A percentile compares a stretch with the other conserved stretches of the same genome.
Evolutionary conservation across 148 eudicot species (phyloP).

Genomic region (Camellia lanceoleosa): DNA sequence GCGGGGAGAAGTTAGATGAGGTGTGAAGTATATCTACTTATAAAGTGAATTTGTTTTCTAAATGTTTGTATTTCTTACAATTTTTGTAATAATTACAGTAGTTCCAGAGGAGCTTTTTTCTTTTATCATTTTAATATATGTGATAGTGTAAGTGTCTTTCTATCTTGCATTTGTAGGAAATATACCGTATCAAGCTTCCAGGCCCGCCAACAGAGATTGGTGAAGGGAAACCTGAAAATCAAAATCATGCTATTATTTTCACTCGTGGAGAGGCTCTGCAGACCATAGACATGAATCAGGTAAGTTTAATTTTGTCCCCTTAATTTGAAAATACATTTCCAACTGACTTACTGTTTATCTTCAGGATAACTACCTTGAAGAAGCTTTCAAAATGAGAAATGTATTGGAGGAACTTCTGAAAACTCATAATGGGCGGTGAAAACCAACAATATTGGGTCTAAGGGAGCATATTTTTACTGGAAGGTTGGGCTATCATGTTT

Average conservation of each 20-base stretch:
- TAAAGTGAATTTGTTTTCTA: not conserved
- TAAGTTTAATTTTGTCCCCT: conserved; percentile 17
- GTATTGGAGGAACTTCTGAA: conserved; percentile 80
- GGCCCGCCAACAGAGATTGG: conserved; percentile 89
- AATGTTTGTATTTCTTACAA: not conserved
- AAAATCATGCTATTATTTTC: conserved; percentile 97
- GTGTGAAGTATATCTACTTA: conserved; percentile 28
- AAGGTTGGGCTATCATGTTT: conserved; percentile 49
- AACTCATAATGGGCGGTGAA: conserved; percentile 51
- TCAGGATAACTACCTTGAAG: conserved; percentile 96
- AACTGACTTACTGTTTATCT: conserved; percentile 16
- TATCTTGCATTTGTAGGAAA: conserved; percentile 56
- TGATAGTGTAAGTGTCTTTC: not conserved
- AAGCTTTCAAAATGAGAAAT: conserved; percentile 98
- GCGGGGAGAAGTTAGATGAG: conserved; percentile 90
- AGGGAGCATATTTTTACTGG: conserved; percentile 98
- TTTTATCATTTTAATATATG: not conserved
- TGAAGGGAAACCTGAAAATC: conserved; percentile 99
- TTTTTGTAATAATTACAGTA: not conserved
- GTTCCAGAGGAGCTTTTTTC: not conserved
- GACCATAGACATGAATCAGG: conserved; percentile 99
- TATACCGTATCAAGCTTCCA: conserved; percentile 98
- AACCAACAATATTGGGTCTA: conserved; percentile 88
- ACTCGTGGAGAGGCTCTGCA: conserved; percentile 99
- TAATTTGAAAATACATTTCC: conserved; percentile 3